These are phyloP conservation scores for Berkeleyomyces basicola DNA, from an alignment of 2,329 filamentous ascomycete genomes.

Conservation along the genomic window DNA sequence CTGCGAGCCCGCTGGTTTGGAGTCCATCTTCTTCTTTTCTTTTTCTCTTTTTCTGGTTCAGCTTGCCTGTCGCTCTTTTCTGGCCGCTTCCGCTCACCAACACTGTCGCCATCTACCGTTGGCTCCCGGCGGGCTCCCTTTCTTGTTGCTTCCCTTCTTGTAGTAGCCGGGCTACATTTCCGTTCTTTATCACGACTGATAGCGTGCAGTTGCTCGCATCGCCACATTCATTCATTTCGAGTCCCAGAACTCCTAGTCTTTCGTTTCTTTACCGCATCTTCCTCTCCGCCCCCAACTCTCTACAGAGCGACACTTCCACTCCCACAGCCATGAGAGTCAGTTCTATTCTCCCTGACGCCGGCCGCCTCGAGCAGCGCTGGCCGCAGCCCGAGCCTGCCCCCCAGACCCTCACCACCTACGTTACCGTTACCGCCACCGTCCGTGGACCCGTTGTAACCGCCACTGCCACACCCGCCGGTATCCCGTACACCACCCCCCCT, in stretches of 20 bases:
- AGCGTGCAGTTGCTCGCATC: neutral
- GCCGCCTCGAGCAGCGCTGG: constrained; percentile 1
- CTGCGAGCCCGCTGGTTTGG: neutral
- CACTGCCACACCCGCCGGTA: neutral
- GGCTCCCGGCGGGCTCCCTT: constrained; percentile 10
- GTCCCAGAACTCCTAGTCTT: neutral
- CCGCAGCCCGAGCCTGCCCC: constrained; percentile 1
- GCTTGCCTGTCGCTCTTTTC: neutral
- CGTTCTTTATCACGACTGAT: neutral
- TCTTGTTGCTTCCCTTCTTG: neutral
- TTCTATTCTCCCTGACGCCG: neutral
- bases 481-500: neutral
- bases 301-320: neutral
- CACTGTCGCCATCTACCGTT: neutral
- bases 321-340: constrained; percentile 7
- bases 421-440: neutral
- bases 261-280: neutral
- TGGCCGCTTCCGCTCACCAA: neutral
- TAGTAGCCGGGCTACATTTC: constrained; percentile 12
- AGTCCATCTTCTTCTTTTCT: neutral
- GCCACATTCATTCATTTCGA: neutral
- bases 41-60: constrained; percentile 1
- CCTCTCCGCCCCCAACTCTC: neutral
- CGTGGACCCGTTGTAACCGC: neutral
- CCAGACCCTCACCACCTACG: neutral